These are phyloP conservation scores for Beauveria medogensis DNA, from an alignment of 2,329 filamentous ascomycete species.

Conservation along the genomic window DNA sequence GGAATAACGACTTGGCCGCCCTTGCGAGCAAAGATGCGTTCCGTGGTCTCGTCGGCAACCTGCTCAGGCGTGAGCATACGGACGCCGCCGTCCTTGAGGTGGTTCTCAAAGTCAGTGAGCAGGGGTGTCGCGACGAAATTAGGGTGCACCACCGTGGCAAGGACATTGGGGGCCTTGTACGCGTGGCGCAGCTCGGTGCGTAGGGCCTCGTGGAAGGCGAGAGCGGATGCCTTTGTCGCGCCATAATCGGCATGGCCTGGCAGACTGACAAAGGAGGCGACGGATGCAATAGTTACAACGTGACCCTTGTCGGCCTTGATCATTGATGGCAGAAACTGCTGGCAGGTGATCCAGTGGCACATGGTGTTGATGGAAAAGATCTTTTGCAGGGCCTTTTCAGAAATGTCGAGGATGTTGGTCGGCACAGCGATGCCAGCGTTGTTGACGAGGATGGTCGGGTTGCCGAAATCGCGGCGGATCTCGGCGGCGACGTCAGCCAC, in stretches of 20 bases:
- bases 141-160: constrained; percentile 54
- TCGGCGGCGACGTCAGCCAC: constrained; percentile 40
- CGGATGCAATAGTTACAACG: constrained; percentile 58
- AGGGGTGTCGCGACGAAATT: constrained; percentile 15
- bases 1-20: constrained; percentile 36
- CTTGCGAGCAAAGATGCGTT: constrained; percentile 32
- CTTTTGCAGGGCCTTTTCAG: constrained; percentile 46
- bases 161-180: constrained; percentile 52
- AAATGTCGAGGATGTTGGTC: constrained; percentile 46
- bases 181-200: constrained; percentile 43
- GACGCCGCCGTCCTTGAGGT: constrained; percentile 16
- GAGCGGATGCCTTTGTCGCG: constrained; percentile 52
- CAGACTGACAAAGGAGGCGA: constrained; percentile 49
- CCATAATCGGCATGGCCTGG: constrained; percentile 57
- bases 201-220: constrained; percentile 57
- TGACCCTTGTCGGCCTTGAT: constrained; percentile 56
- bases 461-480: constrained; percentile 45
- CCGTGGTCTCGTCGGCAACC: constrained; percentile 32
- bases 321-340: constrained; percentile 58
- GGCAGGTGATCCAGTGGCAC: constrained; percentile 52
- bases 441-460: constrained; percentile 60
- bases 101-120: constrained; percentile 19
- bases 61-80: constrained; percentile 20
- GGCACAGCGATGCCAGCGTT: constrained; percentile 55
- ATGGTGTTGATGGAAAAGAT: constrained; percentile 60